Evolutionary conservation across 805 yeast genomes (phyloP).

Genomic region (Candida manassasensis): DNA sequence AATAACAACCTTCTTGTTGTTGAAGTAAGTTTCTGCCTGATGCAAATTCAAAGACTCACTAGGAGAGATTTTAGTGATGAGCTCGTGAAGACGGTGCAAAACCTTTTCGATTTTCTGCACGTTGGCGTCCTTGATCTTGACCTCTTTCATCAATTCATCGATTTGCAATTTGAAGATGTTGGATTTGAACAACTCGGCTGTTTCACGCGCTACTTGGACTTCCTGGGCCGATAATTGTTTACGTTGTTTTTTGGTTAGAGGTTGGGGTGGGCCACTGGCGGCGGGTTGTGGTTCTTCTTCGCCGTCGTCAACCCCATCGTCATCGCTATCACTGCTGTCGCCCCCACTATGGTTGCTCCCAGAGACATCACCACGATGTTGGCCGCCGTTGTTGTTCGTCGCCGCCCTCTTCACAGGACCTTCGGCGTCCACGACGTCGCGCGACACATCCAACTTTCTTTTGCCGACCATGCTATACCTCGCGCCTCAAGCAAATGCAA

Average conservation of each 20-base stretch:
- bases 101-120: slow-evolving; percentile 66
- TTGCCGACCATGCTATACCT: slow-evolving; percentile 1
- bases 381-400: not conserved
- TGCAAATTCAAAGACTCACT: slow-evolving; percentile 46
- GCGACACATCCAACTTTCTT: slow-evolving; percentile 1
- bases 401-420: not conserved
- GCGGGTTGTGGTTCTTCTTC: slow-evolving; percentile 10
- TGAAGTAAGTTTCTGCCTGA: slow-evolving; percentile 55
- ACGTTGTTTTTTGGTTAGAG: slow-evolving; percentile 31
- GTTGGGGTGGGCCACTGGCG: slow-evolving; percentile 8
- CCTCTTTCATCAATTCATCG: slow-evolving; percentile 82
- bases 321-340: slow-evolving; percentile 11
- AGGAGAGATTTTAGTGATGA: slow-evolving; percentile 62
- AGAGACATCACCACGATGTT: not conserved
- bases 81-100: slow-evolving; percentile 65
- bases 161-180: slow-evolving; percentile 93
- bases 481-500: not conserved
- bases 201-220: slow-evolving; percentile 85
- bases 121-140: slow-evolving; percentile 67
- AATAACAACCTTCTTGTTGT: slow-evolving; percentile 50
- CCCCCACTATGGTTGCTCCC: slow-evolving; percentile 21
- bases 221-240: slow-evolving; percentile 65
- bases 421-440: not conserved
- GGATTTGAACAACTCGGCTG: slow-evolving; percentile 90
- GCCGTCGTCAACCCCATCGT: slow-evolving; percentile 13